Conservation (phyloP, 495 filamentous ascomycete species). For the Astrocystis sublimbata region DNA sequence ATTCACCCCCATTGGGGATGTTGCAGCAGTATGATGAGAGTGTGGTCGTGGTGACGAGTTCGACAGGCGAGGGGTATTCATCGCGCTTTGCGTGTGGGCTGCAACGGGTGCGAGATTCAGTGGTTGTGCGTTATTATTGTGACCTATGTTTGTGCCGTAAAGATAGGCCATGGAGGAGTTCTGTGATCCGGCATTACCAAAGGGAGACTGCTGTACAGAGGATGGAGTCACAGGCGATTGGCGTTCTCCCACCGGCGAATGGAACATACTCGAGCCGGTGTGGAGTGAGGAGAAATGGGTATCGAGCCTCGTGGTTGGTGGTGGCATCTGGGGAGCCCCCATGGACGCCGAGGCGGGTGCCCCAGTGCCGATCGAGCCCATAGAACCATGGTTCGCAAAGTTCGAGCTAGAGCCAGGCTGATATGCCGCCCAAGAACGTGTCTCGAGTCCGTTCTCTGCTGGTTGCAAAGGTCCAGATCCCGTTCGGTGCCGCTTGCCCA, state of each 20-base stretch:
- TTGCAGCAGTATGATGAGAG: constrained; percentile 25
- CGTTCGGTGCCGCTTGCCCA: constrained; percentile 30
- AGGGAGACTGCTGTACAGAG: constrained; percentile 24
- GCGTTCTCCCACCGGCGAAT: constrained; percentile 25
- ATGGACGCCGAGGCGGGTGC: constrained; percentile 29
- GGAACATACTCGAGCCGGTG: constrained; percentile 27
- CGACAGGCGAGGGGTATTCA: constrained; percentile 31
- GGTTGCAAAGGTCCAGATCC: constrained; percentile 29
- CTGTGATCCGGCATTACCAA: constrained; percentile 24
- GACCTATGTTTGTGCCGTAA: constrained; percentile 27
- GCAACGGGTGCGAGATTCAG: constrained; percentile 35
- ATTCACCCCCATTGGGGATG: constrained; percentile 34
- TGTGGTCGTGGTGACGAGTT: constrained; percentile 33
- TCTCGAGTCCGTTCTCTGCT: constrained; percentile 29
- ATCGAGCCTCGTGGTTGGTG: constrained; percentile 31
- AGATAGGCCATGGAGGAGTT: constrained; percentile 31
- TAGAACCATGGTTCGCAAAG: constrained; percentile 26
- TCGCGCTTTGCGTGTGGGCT: constrained; percentile 27
- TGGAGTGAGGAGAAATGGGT: constrained; percentile 33
- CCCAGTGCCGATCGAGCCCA: constrained; percentile 32
- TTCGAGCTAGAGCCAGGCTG: constrained; percentile 20
- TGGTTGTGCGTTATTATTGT: constrained; percentile 24
- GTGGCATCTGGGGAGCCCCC: constrained; percentile 32
- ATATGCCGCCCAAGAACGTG: constrained; percentile 30
- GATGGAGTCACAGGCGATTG: constrained; percentile 35